Base-by-base conservation (phyloP, 164 flowering plant species). In the Kingdonia uniflora region DNA sequence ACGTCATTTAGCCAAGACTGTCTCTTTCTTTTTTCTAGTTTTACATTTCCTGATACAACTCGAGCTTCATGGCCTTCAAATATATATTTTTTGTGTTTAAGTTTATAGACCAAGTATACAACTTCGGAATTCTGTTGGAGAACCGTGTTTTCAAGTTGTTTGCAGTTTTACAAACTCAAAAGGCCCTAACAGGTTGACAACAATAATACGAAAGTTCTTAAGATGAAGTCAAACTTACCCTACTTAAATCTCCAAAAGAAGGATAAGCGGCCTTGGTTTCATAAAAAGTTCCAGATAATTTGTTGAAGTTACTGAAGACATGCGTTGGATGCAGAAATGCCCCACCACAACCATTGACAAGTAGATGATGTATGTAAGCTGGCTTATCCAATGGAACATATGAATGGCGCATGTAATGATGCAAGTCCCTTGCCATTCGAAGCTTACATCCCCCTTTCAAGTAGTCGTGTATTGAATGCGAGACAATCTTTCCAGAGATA, bases 271-370 rank as follows among this genome's bases (percentile, higher is more conserved):
- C 87, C 66, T 85, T 84, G 68, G 62, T 65, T 44, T 87, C 91
- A 58, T 87, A 94, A 2, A 77, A 41, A 52, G 75, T 66, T 39
- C 88, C 97, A 67, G 63, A 71, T 49, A 58, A 64, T 53, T 74
- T 76, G 24, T 74, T 71, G n/a, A 94, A 94, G 61, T 77, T 69
- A 60, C 82, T 74, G 64, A 94, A 94, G 46, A 81, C 88, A 67
- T 89, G 99, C 25, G 99, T 94, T 51, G 99, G 99, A 67, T 94
- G 97, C 73, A 94, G 70, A 79, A 94, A 94, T 42, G 99, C n/a
- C 97, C 55, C 99, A 62, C 99, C 96, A 64, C 96, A 89, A 49
- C 99, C 99, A 80, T 94, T 89, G n/a, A 94, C 99, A 69, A 94
- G 83, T 35, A 94, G 68, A 74, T 94, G 96, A 23, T 85, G 90